These are phyloP conservation scores for Silene vulgaris DNA, from an alignment of 179 eudicot genomes.

Conservation along the genomic window DNA sequence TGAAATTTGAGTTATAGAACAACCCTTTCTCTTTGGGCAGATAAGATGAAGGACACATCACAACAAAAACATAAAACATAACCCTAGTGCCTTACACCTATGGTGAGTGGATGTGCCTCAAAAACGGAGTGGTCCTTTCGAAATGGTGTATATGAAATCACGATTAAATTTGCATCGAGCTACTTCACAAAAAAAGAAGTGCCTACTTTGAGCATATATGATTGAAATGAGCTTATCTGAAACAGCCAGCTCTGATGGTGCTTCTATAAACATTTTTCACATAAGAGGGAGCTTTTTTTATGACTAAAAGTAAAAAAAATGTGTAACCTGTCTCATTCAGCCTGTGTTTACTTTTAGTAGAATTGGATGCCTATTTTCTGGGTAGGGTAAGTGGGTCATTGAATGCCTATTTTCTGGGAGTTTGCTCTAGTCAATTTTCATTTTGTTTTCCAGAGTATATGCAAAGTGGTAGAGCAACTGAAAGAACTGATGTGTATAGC, in stretches of 20 bases:
- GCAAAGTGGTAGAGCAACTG: conserved; percentile 99
- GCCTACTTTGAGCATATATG: too few relatives aligned
- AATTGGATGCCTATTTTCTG: background rate
- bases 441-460: conserved; percentile 64
- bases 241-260: background rate
- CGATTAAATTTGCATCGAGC: too few relatives aligned
- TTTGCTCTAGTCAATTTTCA: conserved; percentile 5
- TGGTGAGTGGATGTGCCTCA: background rate
- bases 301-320: background rate
- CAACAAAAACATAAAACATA: background rate
- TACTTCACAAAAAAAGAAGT: too few relatives aligned
- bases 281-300: too few relatives aligned
- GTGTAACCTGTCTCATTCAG: conserved; percentile 9
- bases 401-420: background rate
- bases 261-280: background rate
- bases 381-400: too few relatives aligned
- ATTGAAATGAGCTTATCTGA: too few relatives aligned
- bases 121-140: too few relatives aligned
- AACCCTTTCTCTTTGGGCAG: background rate
- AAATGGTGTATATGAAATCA: too few relatives aligned
- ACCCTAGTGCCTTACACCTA: background rate
- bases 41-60: background rate
- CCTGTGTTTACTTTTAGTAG: conserved; percentile 8
- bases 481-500: conserved; percentile 92
- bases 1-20: conserved; percentile 8